Base-by-base conservation (phyloP, 306 rosid genomes). In the Ormosia semicastrata region DNA sequence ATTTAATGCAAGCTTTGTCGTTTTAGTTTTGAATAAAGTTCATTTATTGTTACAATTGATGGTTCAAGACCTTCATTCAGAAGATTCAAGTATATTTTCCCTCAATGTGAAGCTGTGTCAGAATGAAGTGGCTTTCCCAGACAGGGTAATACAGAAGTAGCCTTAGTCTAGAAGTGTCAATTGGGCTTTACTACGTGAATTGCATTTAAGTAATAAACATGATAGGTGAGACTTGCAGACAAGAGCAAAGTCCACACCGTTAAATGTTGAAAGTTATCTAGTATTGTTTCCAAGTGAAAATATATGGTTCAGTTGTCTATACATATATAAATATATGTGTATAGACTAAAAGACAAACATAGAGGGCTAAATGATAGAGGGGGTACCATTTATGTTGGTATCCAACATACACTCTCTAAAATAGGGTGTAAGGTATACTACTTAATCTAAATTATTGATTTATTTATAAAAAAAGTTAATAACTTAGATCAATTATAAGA, bases 1-100 rank as follows among this genome's bases (percentile, higher is more conserved):
- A 76, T 62, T 85, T 3, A 77, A 76, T 71, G 81, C 70, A 71
- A 71, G 66, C 11, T 66, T 63, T 63, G n/a, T 80, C 76, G 71
- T 71, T 83, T 40, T 70, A 8, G 73, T n/a, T 75, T 78, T 14
- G 14, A 78, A 56, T 73, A 57, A 56, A 36, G 77, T 78, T 84
- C 81, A 78, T 78, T 79, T 53, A 56, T 57, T 49, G 43, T 47
- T 73, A 65, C n/a, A 36, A 53, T 78, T 72, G 37, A 64, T 54
- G 30, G 13, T 63, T 46, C 36, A 37, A 33, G 39, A 53, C 18
- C 39, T 18, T 40, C 12, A 36, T 60, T 49, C 33, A 17, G 40
- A 24, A 66, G 24, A 18, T 75, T 18, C 72, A 66, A 34, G 62
- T 8, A 47, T n/a, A 15, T 34, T 44, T 40, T 24, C 17, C 32